A percentile compares a stretch with the other conserved stretches of the same genome.
These are phyloP conservation scores for Nephelium lappaceum DNA, from an alignment of 345 rosid genomes.

Conservation along the genomic window DNA sequence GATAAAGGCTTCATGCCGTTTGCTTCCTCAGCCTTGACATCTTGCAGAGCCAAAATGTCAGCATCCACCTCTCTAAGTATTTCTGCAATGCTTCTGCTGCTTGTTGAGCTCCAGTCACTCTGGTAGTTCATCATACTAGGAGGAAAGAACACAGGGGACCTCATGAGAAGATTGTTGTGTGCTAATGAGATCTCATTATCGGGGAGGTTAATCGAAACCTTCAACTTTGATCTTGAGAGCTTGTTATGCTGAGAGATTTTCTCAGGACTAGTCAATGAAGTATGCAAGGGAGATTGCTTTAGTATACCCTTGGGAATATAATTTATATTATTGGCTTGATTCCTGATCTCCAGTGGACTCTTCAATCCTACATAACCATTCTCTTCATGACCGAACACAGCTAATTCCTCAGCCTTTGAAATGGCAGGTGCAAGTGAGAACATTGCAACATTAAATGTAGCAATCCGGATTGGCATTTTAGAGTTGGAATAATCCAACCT, in stretches of 20 bases:
- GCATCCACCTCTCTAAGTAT: conserved; percentile 82
- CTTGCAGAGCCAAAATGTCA: conserved; percentile 83
- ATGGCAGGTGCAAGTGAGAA: conserved; percentile 89
- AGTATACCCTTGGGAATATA: conserved; percentile 67
- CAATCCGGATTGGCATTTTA: conserved; percentile 64
- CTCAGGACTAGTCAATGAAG: conserved; percentile 25
- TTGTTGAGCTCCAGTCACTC: conserved; percentile 49
- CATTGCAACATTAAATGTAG: conserved; percentile 95
- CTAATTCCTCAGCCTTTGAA: conserved; percentile 45
- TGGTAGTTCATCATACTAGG: conserved; percentile 44
- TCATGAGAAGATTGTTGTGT: conserved; percentile 60
- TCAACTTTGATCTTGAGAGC: conserved; percentile 46
- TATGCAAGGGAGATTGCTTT: conserved; percentile 80
- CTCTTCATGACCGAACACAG: conserved; percentile 27
- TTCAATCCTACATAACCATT: conserved; percentile 25
- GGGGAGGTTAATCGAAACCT: conserved; percentile 88
- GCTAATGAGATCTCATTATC: conserved; percentile 92
- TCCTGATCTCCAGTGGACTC: conserved; percentile 28
- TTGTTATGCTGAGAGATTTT: conserved; percentile 32
- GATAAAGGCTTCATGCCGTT: conserved; percentile 85
- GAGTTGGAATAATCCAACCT: conserved; percentile 26
- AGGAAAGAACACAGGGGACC: conserved; percentile 88
- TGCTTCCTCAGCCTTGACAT: conserved; percentile 90
- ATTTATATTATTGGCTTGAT: conserved; percentile 22
- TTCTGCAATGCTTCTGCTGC: conserved; percentile 73